phyloP scores from a whole-genome alignment of 2,329 filamentous ascomycete species.

The Ilyonectria sp. region DNA sequence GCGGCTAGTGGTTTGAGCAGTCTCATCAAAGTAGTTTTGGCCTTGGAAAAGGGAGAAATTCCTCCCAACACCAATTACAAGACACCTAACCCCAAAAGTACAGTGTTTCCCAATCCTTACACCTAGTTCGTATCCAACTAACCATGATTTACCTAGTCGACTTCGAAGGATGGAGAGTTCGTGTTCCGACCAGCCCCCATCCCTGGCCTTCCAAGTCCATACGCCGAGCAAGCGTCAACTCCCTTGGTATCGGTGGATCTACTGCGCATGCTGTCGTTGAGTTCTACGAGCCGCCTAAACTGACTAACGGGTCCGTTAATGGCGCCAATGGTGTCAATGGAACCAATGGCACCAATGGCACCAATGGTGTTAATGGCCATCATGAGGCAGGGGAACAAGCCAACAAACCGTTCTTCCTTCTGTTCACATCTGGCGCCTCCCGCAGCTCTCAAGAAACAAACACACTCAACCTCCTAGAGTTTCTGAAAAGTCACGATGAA shows the following conservation, averaged over 20 bases:
- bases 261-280: conserved; percentile 61
- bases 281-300: conserved; percentile 34
- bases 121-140: conserved; percentile 3
- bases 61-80: conserved; percentile 46
- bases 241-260: conserved; percentile 61
- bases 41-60: conserved; percentile 47
- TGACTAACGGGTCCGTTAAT: conserved; percentile 4
- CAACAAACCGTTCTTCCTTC: conserved; percentile 27
- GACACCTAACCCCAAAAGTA: conserved; percentile 47
- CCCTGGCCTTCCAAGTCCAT: conserved; percentile 44
- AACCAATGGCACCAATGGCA: conserved; percentile 11
- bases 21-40: conserved; percentile 47
- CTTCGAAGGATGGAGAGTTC: conserved; percentile 44
- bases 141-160: conserved; percentile 30
- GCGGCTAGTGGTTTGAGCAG: conserved; percentile 48
- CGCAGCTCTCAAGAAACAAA: conserved; percentile 38
- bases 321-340: background rate
- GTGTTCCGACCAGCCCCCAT: conserved; percentile 38
- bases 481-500: conserved; percentile 33
- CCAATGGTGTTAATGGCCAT: conserved; percentile 29
- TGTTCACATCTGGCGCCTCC: conserved; percentile 41
- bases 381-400: conserved; percentile 6
- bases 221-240: conserved; percentile 49
- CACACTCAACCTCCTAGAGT: conserved; percentile 32
- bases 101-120: background rate